Conservation (phyloP, 768 basidiomycete genomes). For the Suillus subluteus region DNA sequence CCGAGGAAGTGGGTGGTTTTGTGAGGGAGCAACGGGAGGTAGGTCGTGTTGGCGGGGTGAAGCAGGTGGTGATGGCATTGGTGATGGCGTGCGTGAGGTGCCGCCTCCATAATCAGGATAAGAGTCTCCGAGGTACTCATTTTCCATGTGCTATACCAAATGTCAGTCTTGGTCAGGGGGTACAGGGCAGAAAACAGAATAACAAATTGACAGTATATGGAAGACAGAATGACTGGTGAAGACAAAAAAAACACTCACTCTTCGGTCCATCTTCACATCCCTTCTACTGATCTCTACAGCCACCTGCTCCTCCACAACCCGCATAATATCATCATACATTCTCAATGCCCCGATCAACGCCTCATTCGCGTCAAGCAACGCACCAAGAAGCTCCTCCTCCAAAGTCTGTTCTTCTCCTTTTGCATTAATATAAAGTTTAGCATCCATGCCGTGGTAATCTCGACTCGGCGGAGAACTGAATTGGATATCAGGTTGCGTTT, state of each 20-base stretch:
- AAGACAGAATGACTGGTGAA: conserved; percentile 29
- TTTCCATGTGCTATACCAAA: conserved; percentile 25
- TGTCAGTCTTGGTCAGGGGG: not conserved
- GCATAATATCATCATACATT: conserved; percentile 78
- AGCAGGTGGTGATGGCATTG: conserved; percentile 25
- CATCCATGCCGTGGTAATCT: conserved; percentile 24
- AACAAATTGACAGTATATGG: conserved; percentile 23
- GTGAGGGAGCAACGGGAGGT: conserved; percentile 34
- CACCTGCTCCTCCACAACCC: conserved; percentile 57
- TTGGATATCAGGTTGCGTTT: conserved; percentile 17
- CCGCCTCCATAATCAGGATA: conserved; percentile 21
- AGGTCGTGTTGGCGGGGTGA: conserved; percentile 37
- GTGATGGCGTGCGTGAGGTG: conserved; percentile 38
- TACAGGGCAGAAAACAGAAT: not conserved
- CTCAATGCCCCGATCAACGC: conserved; percentile 68
- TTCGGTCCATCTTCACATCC: conserved; percentile 67
- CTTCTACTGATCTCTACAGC: conserved; percentile 72
- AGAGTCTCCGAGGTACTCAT: conserved; percentile 28
- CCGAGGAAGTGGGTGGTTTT: conserved; percentile 43
- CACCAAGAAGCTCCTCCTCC: conserved; percentile 77
- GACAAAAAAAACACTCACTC: conserved; percentile 46
- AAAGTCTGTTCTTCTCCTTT: conserved; percentile 52
- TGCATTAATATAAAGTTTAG: conserved; percentile 20
- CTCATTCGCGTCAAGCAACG: conserved; percentile 73
- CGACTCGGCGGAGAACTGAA: conserved; percentile 2